Percentiles rank a stretch among this genome's conserved stretches.
Evolutionary conservation across 495 filamentous ascomycete genomes (phyloP).

Genomic region (Xylaria bambusicola): DNA sequence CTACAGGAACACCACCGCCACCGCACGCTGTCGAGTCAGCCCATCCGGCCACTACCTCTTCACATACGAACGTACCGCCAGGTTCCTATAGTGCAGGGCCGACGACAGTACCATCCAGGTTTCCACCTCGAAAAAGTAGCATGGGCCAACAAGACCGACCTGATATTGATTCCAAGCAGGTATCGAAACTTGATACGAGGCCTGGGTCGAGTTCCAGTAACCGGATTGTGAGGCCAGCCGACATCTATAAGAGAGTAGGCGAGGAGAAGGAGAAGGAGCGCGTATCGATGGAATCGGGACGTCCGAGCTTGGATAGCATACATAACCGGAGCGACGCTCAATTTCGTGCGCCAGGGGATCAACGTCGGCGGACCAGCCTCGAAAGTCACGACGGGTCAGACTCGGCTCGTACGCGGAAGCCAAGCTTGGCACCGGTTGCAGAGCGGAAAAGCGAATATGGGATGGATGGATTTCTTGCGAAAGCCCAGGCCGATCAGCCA

Average conservation of each 20-base stretch:
- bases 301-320: conserved; percentile 47
- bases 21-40: conserved; percentile 7
- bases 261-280: conserved; percentile 64
- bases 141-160: conserved; percentile 48
- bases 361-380: conserved; percentile 26
- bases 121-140: conserved; percentile 64
- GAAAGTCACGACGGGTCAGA: conserved; percentile 36
- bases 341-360: conserved; percentile 19
- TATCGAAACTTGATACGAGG: conserved; percentile 26
- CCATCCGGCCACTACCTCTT: conserved; percentile 11
- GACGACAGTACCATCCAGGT: conserved; percentile 35
- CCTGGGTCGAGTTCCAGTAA: conserved; percentile 28
- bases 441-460: conserved; percentile 63
- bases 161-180: conserved; percentile 24
- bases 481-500: conserved; percentile 11
- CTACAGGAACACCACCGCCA: neutral
- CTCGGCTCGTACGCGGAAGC: conserved; percentile 31
- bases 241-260: conserved; percentile 74
- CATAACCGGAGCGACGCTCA: conserved; percentile 18
- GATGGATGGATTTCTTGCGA: conserved; percentile 42
- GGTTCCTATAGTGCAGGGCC: conserved; percentile 27
- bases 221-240: conserved; percentile 68
- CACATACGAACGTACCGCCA: conserved; percentile 20
- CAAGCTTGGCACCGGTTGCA: conserved; percentile 54
- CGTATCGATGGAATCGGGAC: conserved; percentile 54